Evolutionary conservation across 306 rosid genomes (phyloP).

Genomic region (Pueraria montana): DNA sequence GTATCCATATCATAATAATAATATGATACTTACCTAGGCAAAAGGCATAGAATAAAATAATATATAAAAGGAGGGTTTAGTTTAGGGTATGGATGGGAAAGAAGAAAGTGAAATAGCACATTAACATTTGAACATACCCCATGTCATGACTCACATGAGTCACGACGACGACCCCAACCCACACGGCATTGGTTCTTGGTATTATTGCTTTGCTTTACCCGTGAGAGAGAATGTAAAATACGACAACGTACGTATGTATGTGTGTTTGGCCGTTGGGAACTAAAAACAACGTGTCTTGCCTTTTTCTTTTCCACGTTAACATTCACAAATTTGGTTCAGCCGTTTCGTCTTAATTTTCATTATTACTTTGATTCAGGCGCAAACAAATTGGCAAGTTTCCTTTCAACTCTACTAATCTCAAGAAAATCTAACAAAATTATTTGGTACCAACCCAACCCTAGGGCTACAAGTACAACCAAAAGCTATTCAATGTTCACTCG

Average conservation of each 20-base stretch:
- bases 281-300: conserved; percentile 7
- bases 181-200: conserved; percentile 45
- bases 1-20: conserved; percentile 10
- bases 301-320: conserved; percentile 28
- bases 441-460: conserved; percentile 33
- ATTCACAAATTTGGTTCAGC: background rate
- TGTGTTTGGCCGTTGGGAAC: background rate
- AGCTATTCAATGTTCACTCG: background rate
- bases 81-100: background rate
- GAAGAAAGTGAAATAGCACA: conserved; percentile 17
- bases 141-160: conserved; percentile 35
- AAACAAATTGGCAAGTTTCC: conserved; percentile 19
- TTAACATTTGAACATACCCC: conserved; percentile 2
- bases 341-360: background rate
- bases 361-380: background rate
- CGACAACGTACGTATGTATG: background rate
- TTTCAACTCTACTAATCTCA: background rate
- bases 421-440: background rate
- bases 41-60: conserved; percentile 30
- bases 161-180: conserved; percentile 33
- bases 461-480: background rate
- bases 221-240: conserved; percentile 37
- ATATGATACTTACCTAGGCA: conserved; percentile 21
- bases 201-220: conserved; percentile 44
- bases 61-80: background rate